Conservation (phyloP, 1,284 basidiomycete genomes). For the Lentinula novae-zelandiae region DNA sequence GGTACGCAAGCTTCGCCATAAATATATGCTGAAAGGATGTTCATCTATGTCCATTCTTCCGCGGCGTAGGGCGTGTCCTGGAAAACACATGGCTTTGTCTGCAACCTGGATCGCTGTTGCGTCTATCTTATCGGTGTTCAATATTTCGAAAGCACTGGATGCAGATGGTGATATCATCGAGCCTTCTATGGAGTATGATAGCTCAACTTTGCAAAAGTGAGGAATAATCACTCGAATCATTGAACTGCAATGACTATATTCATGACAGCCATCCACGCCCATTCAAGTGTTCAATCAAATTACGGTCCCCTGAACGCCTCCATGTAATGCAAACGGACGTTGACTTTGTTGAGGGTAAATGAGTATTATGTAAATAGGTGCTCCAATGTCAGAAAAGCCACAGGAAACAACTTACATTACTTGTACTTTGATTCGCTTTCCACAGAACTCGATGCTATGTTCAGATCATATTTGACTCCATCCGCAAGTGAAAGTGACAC, state of each 20-base stretch:
- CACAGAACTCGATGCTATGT: too few species aligned
- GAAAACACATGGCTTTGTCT: neutral
- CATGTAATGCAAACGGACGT: neutral
- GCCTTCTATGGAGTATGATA: neutral
- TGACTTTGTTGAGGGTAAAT: neutral
- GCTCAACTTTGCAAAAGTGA: neutral
- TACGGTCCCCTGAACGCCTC: neutral
- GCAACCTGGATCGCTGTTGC: neutral
- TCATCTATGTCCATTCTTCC: neutral
- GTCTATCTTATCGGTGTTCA: neutral
- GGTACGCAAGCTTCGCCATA: neutral
- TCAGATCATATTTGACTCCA: too few species aligned
- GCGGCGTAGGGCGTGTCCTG: conserved; percentile 1
- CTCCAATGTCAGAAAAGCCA: too few species aligned
- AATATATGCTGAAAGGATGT: neutral
- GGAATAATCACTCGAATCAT: neutral
- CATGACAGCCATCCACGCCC: neutral
- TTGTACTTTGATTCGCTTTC: too few species aligned
- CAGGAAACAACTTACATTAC: too few species aligned
- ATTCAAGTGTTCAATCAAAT: neutral
- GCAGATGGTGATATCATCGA: neutral
- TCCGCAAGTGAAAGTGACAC: too few species aligned
- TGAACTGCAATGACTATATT: neutral
- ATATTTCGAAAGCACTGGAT: neutral
- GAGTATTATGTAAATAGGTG: neutral